A percentile compares a stretch with the other conserved stretches of the same genome.
Conservation (phyloP, 495 filamentous ascomycete species). For the Baudoinia panamericana region DNA sequence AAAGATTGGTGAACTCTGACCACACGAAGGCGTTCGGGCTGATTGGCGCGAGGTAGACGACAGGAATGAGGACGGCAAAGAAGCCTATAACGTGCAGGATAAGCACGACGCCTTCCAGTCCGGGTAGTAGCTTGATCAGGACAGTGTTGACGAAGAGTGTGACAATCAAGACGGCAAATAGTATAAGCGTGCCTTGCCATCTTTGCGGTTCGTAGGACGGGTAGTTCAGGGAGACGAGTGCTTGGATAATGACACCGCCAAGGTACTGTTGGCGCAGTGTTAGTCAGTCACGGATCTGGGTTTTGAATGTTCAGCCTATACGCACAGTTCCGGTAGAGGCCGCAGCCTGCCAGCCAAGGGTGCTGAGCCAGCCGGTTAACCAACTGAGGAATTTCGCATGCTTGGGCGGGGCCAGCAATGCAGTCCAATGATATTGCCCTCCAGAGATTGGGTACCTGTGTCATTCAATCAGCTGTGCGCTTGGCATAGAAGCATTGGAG, state of each 20-base stretch:
- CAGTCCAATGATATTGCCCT: constrained; percentile 19
- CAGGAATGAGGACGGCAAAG: constrained; percentile 31
- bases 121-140: constrained; percentile 32
- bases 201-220: constrained; percentile 32
- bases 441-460: constrained; percentile 9
- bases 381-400: constrained; percentile 32
- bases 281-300: too few relatives aligned
- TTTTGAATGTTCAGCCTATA: too few relatives aligned
- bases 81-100: constrained; percentile 39
- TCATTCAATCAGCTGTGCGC: too few relatives aligned
- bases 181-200: constrained; percentile 39
- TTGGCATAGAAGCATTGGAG: too few relatives aligned
- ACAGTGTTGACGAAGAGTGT: constrained; percentile 35
- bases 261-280: too few relatives aligned
- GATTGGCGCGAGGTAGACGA: constrained; percentile 35
- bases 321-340: constrained; percentile 17
- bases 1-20: constrained; percentile 8
- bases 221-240: constrained; percentile 35
- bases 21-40: constrained; percentile 30
- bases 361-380: constrained; percentile 34
- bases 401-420: constrained; percentile 12
- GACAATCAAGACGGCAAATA: constrained; percentile 34
- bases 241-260: constrained; percentile 35
- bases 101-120: constrained; percentile 36
- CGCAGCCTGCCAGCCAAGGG: constrained; percentile 28